Base-by-base conservation (phyloP, 139 green algal genomes). In the Coelastrella sp. region DNA sequence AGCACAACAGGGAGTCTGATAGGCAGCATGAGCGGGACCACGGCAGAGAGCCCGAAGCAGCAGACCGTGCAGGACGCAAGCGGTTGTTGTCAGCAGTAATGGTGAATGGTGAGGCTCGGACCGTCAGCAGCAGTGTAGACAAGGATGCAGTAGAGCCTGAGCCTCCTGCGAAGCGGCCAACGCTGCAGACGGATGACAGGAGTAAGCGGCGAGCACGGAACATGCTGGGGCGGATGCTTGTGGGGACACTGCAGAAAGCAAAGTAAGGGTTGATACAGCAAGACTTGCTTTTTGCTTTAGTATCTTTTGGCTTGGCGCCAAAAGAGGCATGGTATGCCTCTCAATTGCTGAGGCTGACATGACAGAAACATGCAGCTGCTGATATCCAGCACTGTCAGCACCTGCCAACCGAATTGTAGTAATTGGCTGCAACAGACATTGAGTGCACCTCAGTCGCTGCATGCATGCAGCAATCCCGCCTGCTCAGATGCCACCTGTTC, bases 51-150 rank as follows among this genome's bases (percentile, higher is more conserved):
- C n/a, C n/a, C 19, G 58, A 56, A 73, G 73, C n/a, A 73, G 56
- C 82, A 78, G 64, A 66, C 17, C 11, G 57, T 23, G 73, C 54
- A 5, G 54, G 57, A 10, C 68, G 85, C 64, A 89, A 90, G 86
- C 74, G 86, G 11, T 59, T 91, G 20, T 64, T 86, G 54, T 91
- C 86, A 65, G 73, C 86, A 6, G 86, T 90, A 22, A 17, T 90
- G 14, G 32, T 90, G 2, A 82, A 84, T 74, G 86, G 86, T 4
- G 56, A 85, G 86, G 73, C 65, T 17, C 86, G 86, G 22, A 74
- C 19, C 6, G 19, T 61, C 17, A 84, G 73, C n/a, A 65, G 22
- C 4, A 32, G 47, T 20, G 7, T 47, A 1, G 75, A 77, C 57
- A 80, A n/a, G 23, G 77, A 59, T 6, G 32, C 77, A 61, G 87